These are phyloP conservation scores for Sporobolomyces roseus DNA, from an alignment of 768 basidiomycete species.

Conservation along the genomic window DNA sequence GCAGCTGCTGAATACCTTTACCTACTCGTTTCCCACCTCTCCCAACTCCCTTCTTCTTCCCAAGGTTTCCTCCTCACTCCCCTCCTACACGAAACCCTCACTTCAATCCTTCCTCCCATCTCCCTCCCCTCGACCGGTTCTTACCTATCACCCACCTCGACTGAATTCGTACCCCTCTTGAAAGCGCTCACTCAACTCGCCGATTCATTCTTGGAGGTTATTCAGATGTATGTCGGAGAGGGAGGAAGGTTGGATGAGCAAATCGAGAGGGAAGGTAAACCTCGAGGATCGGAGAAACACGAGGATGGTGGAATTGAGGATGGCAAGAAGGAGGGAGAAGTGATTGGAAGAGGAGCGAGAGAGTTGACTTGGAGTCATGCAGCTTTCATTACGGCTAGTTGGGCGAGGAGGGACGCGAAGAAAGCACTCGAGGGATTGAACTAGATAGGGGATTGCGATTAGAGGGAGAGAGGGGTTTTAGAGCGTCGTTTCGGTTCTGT, in stretches of 20 bases:
- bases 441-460: too few species aligned
- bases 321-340: slow-evolving; percentile 21
- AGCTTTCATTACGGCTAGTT: slow-evolving; percentile 20
- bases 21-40: slow-evolving; percentile 17
- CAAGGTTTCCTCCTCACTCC: slow-evolving; percentile 4
- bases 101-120: slow-evolving; percentile 12
- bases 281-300: slow-evolving; percentile 8
- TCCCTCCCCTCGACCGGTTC: slow-evolving; percentile 5
- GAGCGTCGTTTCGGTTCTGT: neutral
- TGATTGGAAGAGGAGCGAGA: slow-evolving; percentile 30
- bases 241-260: slow-evolving; percentile 24
- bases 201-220: slow-evolving; percentile 32
- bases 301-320: slow-evolving; percentile 24
- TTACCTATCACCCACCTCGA: neutral
- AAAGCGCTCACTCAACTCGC: slow-evolving; percentile 14
- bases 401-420: slow-evolving; percentile 14
- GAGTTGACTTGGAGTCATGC: slow-evolving; percentile 40
- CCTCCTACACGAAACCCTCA: slow-evolving; percentile 17
- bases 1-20: slow-evolving; percentile 42
- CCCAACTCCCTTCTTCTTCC: neutral
- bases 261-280: slow-evolving; percentile 11
- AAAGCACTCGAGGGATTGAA: neutral
- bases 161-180: neutral
- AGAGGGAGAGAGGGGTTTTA: too few species aligned
- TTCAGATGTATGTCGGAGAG: slow-evolving; percentile 27